Percentiles rank a stretch among this genome's conserved stretches.
phyloP scores from a whole-genome alignment of 164 flowering plant species.

The Kingdonia uniflora region DNA sequence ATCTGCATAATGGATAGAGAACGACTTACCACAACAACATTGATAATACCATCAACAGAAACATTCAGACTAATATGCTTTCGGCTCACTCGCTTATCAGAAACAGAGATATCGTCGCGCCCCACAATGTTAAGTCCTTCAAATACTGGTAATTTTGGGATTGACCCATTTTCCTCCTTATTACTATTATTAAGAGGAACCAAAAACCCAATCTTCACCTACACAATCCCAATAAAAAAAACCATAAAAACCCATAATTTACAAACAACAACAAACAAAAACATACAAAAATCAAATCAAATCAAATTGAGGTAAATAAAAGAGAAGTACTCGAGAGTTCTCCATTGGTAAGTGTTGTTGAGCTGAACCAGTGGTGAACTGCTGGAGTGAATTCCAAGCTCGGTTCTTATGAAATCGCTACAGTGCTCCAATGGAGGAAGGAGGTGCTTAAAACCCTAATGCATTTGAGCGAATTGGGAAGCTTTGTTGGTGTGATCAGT shows the following conservation, averaged over 20 bases:
- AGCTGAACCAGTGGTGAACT: no score
- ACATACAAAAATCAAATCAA: no score
- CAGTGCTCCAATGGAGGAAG: no score
- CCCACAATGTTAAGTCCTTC: constrained; percentile 60
- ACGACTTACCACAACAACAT: constrained; percentile 49
- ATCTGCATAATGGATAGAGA: background rate
- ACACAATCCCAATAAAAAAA: background rate
- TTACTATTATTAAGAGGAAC: constrained; percentile 33
- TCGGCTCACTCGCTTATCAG: constrained; percentile 88
- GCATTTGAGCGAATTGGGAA: no score
- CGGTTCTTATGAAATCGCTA: no score
- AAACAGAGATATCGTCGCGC: constrained; percentile 30
- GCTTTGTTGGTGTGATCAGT: no score
- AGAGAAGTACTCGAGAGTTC: no score
- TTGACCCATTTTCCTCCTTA: constrained; percentile 30
- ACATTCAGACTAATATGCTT: constrained; percentile 57
- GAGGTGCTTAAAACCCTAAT: no score
- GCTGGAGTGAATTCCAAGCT: no score
- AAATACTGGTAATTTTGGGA: constrained; percentile 37
- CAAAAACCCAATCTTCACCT: constrained; percentile 40
- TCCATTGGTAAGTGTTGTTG: no score
- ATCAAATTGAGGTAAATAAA: no score
- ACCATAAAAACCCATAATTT: background rate
- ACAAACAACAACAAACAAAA: no score
- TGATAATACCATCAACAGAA: constrained; percentile 34